Base-by-base conservation (phyloP, 495 filamentous ascomycete genomes). In the Terfezia claveryi region DNA sequence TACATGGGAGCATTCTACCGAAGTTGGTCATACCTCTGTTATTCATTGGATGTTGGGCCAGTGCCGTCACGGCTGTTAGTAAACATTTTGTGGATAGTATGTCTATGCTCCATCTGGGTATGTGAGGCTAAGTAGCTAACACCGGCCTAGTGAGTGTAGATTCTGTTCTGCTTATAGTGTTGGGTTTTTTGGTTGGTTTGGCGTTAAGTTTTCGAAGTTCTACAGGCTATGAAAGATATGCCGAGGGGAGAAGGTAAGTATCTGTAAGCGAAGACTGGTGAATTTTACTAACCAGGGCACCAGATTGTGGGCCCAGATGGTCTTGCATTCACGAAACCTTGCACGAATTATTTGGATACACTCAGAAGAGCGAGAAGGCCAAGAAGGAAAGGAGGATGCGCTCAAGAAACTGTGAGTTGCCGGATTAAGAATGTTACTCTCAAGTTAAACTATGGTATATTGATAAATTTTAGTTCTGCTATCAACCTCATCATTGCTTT, bases 111-210 rank as follows among this genome's bases (percentile, higher is more conserved):
- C 7, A 46, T 3, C 17, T 16, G 14, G 17, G 1, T 14, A 20
- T 46, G 8, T 38, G 7, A 20, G 38, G 16, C n/a, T 1, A 0
- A 17, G 20, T 37, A 6, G n/a, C 16, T 36, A 37, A 49, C 53
- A 37, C 46, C 32, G 36, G 36, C 23, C 37, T 46, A 71, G 68
- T 84, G 2, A 74, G 74, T 20, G 79, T 91, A 27, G 74, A 76
- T 58, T 77, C 73, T 23, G 73, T 87, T 54, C 72, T 94, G 9
- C 74, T 94, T 37, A 92, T 85, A 12, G 80, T 92, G 10, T 77
- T 85, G 32, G 86, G 85, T 80, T 91, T 94, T 72, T 84, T 92
- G 57, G 83, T 94, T 61, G 83, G 81, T 72, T 67, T 92, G 63
- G 76, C 82, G 0, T 70, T 94, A 58, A 85, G 81, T 23, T 91